A percentile compares a stretch with the other conserved stretches of the same genome.
Conservation (phyloP, 1,284 basidiomycete genomes). For the Cystobasidium slooffiae region DNA sequence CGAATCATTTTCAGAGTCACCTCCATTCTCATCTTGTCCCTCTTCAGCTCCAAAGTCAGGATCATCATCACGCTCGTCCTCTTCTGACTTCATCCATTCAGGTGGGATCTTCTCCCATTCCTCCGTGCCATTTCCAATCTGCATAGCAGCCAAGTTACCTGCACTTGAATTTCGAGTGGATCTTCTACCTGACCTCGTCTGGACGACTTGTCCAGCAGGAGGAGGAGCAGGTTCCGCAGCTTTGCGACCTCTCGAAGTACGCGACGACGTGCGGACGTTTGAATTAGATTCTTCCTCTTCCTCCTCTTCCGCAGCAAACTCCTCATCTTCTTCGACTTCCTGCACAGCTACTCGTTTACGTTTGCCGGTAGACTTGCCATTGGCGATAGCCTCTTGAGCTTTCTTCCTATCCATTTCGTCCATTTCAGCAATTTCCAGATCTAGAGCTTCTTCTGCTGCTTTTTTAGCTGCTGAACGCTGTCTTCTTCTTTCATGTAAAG, state of each 20-base stretch:
- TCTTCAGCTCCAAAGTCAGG: slow-evolving; percentile 45
- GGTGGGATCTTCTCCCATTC: slow-evolving; percentile 38
- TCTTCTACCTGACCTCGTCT: slow-evolving; percentile 13
- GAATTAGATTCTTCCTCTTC: neutral
- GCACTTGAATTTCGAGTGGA: slow-evolving; percentile 32
- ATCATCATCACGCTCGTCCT: slow-evolving; percentile 44
- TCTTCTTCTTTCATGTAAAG: slow-evolving; percentile 23
- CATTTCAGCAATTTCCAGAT: slow-evolving; percentile 15
- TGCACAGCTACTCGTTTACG: slow-evolving; percentile 18
- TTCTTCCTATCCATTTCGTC: slow-evolving; percentile 23
- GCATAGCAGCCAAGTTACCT: slow-evolving; percentile 2
- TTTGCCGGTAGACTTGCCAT: slow-evolving; percentile 17
- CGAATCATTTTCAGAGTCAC: slow-evolving; percentile 5
- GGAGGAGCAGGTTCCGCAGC: neutral
- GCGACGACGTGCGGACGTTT: slow-evolving; percentile 13
- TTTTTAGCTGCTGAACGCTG: slow-evolving; percentile 16
- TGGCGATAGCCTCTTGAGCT: slow-evolving; percentile 12
- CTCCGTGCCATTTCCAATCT: slow-evolving; percentile 13
- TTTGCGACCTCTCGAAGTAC: slow-evolving; percentile 19
- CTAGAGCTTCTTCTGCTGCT: slow-evolving; percentile 12
- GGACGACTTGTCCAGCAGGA: neutral
- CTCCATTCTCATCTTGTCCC: slow-evolving; percentile 15
- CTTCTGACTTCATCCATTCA: slow-evolving; percentile 33
- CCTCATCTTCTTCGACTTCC: slow-evolving; percentile 18
- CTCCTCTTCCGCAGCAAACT: slow-evolving; percentile 13